These are phyloP conservation scores for Thuidium tamariscinum DNA, from an alignment of 225 moss, liverwort and hornwort genomes.

Conservation along the genomic window DNA sequence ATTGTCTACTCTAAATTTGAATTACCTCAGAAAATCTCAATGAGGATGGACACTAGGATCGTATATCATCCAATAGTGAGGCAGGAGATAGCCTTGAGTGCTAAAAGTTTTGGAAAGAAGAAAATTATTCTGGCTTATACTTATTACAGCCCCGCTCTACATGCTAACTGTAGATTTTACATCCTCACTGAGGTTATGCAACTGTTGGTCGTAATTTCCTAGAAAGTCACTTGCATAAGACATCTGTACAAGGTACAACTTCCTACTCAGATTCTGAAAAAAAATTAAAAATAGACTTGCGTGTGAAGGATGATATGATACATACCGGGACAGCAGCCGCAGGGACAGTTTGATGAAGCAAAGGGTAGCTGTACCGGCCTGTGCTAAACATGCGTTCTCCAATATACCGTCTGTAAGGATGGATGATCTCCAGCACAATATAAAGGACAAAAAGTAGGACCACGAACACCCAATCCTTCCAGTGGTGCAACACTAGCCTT, in stretches of 20 bases:
- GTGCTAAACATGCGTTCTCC: background rate
- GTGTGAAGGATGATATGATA: background rate
- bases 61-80: background rate
- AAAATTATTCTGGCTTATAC: background rate
- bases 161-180: background rate
- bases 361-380: background rate
- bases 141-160: background rate
- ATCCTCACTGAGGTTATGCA: background rate
- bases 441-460: background rate
- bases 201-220: background rate
- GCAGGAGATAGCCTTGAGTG: background rate
- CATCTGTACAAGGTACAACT: background rate
- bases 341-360: background rate
- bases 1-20: background rate
- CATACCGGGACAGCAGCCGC: background rate
- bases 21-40: background rate
- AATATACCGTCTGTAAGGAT: background rate
- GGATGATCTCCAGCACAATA: background rate
- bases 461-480: background rate
- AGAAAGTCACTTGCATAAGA: background rate
- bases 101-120: background rate
- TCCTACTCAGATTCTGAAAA: background rate
- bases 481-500: background rate
- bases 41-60: no score
- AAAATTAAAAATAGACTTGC: background rate